Evolutionary conservation across 1,284 basidiomycete species (phyloP).

Genomic region (Phellopilus nigrolimitatus): DNA sequence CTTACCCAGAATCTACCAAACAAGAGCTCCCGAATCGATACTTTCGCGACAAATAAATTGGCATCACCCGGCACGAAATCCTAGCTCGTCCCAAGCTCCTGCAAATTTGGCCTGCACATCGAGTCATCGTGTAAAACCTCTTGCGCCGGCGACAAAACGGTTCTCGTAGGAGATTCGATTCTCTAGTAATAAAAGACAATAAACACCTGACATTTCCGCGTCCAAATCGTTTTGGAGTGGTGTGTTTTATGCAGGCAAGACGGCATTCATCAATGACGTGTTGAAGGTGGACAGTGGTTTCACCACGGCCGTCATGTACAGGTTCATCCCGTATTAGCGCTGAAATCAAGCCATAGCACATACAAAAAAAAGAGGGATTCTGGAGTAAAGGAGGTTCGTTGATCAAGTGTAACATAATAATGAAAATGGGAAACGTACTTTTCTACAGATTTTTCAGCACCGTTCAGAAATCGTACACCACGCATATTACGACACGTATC

Average conservation of each 20-base stretch:
- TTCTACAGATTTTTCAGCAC: too few relatives aligned
- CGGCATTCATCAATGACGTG: constrained; percentile 31
- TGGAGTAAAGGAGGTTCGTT: too few relatives aligned
- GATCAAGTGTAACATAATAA: too few relatives aligned
- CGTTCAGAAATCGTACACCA: too few relatives aligned
- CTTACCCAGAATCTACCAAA: constrained; percentile 49
- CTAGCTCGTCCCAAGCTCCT: constrained; percentile 51
- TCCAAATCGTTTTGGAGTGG: constrained; percentile 29
- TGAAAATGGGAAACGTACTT: too few relatives aligned
- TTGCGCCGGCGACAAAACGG: constrained; percentile 34
- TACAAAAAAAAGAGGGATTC: not conserved
- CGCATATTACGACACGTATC: too few relatives aligned
- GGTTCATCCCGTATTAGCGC: too few relatives aligned
- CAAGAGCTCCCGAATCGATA: constrained; percentile 11
- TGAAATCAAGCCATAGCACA: not conserved
- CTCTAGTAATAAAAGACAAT: not conserved
- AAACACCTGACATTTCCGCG: not conserved
- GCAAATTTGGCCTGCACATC: constrained; percentile 50
- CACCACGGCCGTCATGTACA: constrained; percentile 28
- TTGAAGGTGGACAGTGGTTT: constrained; percentile 33
- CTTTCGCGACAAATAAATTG: constrained; percentile 43
- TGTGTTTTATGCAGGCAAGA: constrained; percentile 44
- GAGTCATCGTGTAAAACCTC: constrained; percentile 50
- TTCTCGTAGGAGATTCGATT: not conserved
- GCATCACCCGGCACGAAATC: constrained; percentile 49